A percentile compares a stretch with the other conserved stretches of the same genome.
phyloP scores from a whole-genome alignment of 106 monocot genomes.

The Dioscorea alata region DNA sequence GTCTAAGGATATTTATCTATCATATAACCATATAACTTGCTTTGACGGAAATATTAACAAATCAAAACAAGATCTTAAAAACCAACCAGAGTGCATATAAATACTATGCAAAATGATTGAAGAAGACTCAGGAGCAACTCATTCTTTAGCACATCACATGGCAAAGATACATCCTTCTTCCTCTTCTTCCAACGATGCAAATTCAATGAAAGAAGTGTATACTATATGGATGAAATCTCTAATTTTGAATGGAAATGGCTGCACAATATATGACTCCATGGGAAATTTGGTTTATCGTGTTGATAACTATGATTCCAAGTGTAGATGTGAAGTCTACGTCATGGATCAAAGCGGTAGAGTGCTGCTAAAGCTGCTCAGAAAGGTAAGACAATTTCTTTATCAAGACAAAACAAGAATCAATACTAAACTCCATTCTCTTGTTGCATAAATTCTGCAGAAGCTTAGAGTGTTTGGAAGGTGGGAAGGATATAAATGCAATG shows the following conservation, averaged over 20 bases:
- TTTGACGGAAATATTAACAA: no score
- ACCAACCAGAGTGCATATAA: no score
- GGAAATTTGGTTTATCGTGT: conserved; percentile 19
- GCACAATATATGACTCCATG: conserved; percentile 22
- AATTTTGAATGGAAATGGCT: conserved; percentile 23
- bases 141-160: neutral
- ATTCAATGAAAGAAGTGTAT: neutral
- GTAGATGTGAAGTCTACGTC: conserved; percentile 10
- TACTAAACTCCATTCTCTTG: neutral
- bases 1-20: no score
- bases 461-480: conserved; percentile 6
- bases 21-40: no score
- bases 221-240: conserved; percentile 33
- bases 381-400: conserved; percentile 5
- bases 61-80: no score
- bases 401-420: neutral
- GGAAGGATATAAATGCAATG: conserved; percentile 11
- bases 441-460: conserved; percentile 3
- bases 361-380: conserved; percentile 7
- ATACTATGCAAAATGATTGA: no score
- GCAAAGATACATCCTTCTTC: conserved; percentile 6
- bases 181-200: neutral
- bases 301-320: conserved; percentile 20
- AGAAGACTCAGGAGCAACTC: no score
- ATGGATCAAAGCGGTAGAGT: conserved; percentile 22